Percentiles rank a stretch among this genome's conserved stretches.
These are phyloP conservation scores for Lupinus albus DNA, from an alignment of 306 rosid genomes.

Conservation along the genomic window DNA sequence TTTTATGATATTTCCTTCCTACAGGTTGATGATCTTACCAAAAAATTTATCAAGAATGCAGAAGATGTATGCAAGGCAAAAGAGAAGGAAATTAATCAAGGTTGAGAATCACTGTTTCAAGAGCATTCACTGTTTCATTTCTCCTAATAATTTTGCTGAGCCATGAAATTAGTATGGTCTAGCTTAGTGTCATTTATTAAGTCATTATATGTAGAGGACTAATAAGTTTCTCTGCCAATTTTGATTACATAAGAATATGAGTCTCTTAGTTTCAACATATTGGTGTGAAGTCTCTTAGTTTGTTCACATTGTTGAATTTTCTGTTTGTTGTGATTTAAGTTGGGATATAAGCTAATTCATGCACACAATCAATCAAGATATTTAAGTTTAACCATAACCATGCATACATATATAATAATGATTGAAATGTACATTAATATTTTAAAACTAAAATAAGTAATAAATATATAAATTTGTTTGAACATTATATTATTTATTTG, in stretches of 20 bases:
- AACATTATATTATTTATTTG: no score
- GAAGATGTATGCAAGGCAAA: conserved; percentile 85
- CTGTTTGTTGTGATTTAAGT: not conserved
- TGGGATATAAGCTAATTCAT: not conserved
- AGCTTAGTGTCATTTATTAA: conserved; percentile 23
- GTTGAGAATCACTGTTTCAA: conserved; percentile 45
- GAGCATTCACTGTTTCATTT: conserved; percentile 15
- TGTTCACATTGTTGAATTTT: not conserved
- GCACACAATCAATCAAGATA: not conserved
- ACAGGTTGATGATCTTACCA: conserved; percentile 87
- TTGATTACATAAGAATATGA: conserved; percentile 6
- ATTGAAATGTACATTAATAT: no score
- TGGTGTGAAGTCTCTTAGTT: not conserved
- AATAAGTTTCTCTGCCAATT: conserved; percentile 26
- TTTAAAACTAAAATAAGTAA: no score
- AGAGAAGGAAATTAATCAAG: conserved; percentile 78
- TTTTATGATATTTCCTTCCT: conserved; percentile 38
- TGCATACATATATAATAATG: no score
- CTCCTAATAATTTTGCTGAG: not conserved
- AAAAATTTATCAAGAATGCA: conserved; percentile 72
- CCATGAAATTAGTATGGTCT: conserved; percentile 30
- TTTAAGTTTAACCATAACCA: no score
- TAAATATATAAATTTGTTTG: no score
- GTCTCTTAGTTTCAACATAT: not conserved
- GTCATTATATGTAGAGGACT: conserved; percentile 24